These are phyloP conservation scores for Oryza meyeriana DNA, from an alignment of 176 grass and related monocot genomes.

Conservation along the genomic window DNA sequence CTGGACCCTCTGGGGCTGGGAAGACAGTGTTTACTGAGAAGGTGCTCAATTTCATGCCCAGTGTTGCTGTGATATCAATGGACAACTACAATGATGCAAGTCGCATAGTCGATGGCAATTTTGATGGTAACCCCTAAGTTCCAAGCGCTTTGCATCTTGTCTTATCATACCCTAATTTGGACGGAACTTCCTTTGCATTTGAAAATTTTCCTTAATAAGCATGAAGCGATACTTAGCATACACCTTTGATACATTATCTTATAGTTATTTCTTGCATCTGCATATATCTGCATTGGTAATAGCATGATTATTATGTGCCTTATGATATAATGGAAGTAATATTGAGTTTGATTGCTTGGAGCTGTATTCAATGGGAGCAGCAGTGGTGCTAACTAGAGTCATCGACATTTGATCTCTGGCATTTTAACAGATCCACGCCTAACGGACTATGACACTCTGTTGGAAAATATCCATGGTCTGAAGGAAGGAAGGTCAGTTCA, in stretches of 20 bases:
- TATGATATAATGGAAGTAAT: slow-evolving; percentile 3
- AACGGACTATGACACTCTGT: slow-evolving; percentile 86
- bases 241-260: slow-evolving; percentile 4
- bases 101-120: slow-evolving; percentile 92
- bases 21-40: slow-evolving; percentile 97
- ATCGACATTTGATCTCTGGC: slow-evolving; percentile 15
- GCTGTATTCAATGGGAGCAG: background rate
- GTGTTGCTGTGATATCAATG: slow-evolving; percentile 92
- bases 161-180: background rate
- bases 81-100: slow-evolving; percentile 95
- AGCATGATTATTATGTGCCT: background rate
- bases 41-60: slow-evolving; percentile 90
- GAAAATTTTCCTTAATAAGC: background rate
- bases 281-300: slow-evolving; percentile 9
- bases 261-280: slow-evolving; percentile 13
- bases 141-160: background rate
- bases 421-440: slow-evolving; percentile 84
- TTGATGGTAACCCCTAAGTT: slow-evolving; percentile 68
- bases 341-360: background rate
- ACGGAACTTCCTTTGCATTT: background rate
- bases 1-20: slow-evolving; percentile 90
- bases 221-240: background rate
- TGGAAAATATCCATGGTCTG: slow-evolving; percentile 91
- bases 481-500: slow-evolving; percentile 81
- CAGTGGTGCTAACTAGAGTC: background rate